phyloP scores from a whole-genome alignment of 2,329 filamentous ascomycete species.

The Clonostachys sp. region DNA sequence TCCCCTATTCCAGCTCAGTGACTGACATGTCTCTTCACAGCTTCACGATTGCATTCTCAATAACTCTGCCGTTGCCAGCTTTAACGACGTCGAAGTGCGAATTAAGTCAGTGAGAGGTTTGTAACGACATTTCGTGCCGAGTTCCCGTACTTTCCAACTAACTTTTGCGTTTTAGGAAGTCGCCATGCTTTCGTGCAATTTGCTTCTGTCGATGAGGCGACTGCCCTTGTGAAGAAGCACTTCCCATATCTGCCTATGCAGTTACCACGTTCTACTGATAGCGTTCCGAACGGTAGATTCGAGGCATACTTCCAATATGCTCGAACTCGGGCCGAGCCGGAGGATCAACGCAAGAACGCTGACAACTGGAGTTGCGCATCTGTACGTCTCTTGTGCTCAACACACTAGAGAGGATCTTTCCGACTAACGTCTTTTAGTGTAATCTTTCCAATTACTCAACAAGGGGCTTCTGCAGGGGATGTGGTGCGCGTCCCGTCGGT shows the following conservation, averaged over 20 bases:
- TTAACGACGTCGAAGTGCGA: conserved; percentile 30
- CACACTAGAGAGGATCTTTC: neutral
- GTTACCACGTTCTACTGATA: conserved; percentile 28
- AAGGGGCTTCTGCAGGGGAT: conserved; percentile 29
- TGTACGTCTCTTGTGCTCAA: conserved; percentile 12
- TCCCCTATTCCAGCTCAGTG: neutral
- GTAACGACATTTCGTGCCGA: conserved; percentile 1
- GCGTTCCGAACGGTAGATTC: conserved; percentile 28
- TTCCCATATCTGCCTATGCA: conserved; percentile 31
- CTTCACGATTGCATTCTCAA: conserved; percentile 27
- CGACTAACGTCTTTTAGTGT: conserved; percentile 21
- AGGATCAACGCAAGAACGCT: conserved; percentile 12
- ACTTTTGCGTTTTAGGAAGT: conserved; percentile 19
- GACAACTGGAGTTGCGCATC: conserved; percentile 28
- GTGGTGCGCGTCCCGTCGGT: conserved; percentile 23
- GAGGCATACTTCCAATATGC: conserved; percentile 34
- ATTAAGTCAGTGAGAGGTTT: conserved; percentile 26
- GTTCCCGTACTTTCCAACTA: conserved; percentile 6
- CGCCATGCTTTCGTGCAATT: conserved; percentile 37
- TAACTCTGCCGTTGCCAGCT: conserved; percentile 25
- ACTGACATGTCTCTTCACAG: conserved; percentile 18
- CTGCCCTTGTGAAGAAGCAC: conserved; percentile 34
- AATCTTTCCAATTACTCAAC: conserved; percentile 32
- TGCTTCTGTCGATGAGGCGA: conserved; percentile 28
- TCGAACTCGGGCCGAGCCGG: conserved; percentile 26